phyloP scores from a whole-genome alignment of 305 asterid species.

The Solanum hybrid region DNA sequence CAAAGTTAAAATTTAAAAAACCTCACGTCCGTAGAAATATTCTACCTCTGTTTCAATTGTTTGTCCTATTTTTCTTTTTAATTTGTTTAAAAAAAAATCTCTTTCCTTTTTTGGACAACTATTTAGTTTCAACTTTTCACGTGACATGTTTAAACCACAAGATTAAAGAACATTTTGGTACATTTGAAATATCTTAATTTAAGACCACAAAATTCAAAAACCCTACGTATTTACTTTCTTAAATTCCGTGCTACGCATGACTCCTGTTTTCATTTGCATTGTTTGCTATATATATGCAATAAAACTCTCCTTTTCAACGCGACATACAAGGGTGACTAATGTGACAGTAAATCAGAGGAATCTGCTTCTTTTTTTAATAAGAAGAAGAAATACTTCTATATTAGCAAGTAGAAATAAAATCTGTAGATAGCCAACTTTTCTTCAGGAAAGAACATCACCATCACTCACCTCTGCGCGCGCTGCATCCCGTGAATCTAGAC shows the following conservation, averaged over 20 bases:
- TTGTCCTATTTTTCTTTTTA: neutral
- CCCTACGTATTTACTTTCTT: neutral
- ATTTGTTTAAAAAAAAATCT: no score
- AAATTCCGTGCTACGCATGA: neutral
- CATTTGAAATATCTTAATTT: neutral
- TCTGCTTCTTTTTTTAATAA: no score
- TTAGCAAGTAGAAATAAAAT: neutral
- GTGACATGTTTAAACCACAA: no score
- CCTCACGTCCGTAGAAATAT: neutral
- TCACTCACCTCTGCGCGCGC: neutral
- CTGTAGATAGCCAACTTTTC: neutral
- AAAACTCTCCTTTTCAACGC: neutral
- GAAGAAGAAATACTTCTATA: neutral
- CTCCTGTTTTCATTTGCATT: neutral
- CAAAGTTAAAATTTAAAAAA: neutral
- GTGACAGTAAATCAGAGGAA: neutral
- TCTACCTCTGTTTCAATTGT: neutral
- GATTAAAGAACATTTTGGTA: neutral
- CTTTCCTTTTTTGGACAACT: neutral
- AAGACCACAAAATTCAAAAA: neutral
- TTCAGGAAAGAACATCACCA: neutral
- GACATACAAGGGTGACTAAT: neutral
- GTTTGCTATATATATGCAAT: neutral
- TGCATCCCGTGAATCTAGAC: slow-evolving; percentile 27
- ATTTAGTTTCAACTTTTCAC: no score